Conservation (phyloP, 805 yeast genomes). For the Candida xiaguanensis region DNA sequence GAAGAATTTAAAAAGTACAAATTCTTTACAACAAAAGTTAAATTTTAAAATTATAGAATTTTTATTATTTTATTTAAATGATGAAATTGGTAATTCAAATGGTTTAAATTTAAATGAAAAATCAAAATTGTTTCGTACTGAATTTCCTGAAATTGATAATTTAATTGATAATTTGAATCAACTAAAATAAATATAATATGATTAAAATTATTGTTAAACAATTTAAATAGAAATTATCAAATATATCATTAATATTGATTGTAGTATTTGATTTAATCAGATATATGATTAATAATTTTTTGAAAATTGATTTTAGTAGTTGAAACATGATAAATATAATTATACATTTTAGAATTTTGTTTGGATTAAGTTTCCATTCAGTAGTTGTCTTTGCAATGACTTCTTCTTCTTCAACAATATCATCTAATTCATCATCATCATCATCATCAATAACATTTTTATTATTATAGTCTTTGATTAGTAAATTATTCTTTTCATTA, state of each 20-base stretch:
- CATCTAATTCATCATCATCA: constrained; percentile 18
- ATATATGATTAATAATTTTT: constrained; percentile 8
- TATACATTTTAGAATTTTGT: constrained; percentile 25
- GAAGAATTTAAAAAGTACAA: constrained; percentile 6
- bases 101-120: constrained; percentile 24
- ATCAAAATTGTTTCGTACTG: constrained; percentile 30
- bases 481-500: constrained; percentile 1
- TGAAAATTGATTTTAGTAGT: constrained; percentile 16
- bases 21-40: constrained; percentile 41
- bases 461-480: background rate
- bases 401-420: constrained; percentile 14
- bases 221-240: background rate
- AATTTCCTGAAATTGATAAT: constrained; percentile 38
- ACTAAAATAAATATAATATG: constrained; percentile 18
- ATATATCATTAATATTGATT: background rate
- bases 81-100: constrained; percentile 37
- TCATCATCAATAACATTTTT: constrained; percentile 10
- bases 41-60: constrained; percentile 67
- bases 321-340: constrained; percentile 25
- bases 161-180: constrained; percentile 34
- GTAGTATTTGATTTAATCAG: background rate
- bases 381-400: background rate
- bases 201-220: background rate
- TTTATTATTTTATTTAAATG: constrained; percentile 62
- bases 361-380: constrained; percentile 19